Percentiles rank a stretch among this genome's conserved stretches.
These are phyloP conservation scores for Vanilla planifolia DNA, from an alignment of 106 monocot species.

Conservation along the genomic window DNA sequence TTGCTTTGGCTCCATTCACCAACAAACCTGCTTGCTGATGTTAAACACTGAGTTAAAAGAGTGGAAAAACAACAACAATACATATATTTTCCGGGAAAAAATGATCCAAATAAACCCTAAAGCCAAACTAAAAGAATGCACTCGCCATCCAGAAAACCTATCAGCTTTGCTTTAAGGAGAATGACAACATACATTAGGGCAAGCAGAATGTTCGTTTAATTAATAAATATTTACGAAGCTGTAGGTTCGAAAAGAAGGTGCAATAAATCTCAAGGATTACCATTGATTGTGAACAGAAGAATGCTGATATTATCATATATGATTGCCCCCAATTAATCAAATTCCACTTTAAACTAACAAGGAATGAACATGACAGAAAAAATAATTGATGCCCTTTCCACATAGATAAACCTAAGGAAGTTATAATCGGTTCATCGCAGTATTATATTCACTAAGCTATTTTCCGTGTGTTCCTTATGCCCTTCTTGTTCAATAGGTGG, in stretches of 20 bases:
- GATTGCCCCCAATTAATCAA: too few relatives aligned
- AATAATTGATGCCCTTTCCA: neutral
- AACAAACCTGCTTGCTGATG: neutral
- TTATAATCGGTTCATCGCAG: neutral
- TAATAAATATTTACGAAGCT: too few relatives aligned
- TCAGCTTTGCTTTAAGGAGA: too few relatives aligned
- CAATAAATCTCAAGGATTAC: too few relatives aligned
- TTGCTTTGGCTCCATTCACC: constrained; percentile 21
- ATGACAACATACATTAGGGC: too few relatives aligned
- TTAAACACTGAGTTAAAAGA: constrained; percentile 2
- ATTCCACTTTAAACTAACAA: too few relatives aligned
- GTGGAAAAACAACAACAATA: constrained; percentile 14
- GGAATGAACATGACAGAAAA: neutral
- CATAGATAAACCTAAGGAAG: neutral
- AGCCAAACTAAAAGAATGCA: neutral
- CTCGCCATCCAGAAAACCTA: neutral
- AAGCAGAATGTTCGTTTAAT: too few relatives aligned
- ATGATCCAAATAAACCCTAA: neutral
- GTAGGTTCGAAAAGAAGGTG: too few relatives aligned
- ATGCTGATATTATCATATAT: too few relatives aligned
- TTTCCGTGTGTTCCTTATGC: neutral
- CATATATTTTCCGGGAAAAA: neutral
- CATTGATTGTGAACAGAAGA: too few relatives aligned
- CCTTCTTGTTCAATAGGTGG: neutral
- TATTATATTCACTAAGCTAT: neutral